Evolutionary conservation across 176 grass and related monocot species (phyloP).

Genomic region (Raddia guianensis): DNA sequence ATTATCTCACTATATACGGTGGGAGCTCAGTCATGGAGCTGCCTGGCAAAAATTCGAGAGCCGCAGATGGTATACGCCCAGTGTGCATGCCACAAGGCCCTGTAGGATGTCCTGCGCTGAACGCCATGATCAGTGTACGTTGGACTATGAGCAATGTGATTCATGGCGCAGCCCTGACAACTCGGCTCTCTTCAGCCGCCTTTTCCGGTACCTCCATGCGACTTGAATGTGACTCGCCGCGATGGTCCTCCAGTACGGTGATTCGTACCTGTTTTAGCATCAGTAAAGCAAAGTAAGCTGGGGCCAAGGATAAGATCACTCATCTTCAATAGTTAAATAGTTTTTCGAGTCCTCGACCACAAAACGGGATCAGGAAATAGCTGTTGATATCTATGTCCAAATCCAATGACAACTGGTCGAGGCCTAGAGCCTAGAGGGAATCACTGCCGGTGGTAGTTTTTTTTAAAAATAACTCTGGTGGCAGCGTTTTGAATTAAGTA

Average conservation of each 20-base stretch:
- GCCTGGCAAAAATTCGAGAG: neutral
- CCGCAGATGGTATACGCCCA: neutral
- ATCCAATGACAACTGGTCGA: neutral
- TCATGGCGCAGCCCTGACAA: conserved; percentile 34
- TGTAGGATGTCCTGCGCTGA: neutral
- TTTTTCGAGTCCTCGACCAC: neutral
- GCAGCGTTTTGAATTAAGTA: neutral
- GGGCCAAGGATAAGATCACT: neutral
- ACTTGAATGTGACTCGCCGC: conserved; percentile 74
- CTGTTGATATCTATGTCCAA: neutral
- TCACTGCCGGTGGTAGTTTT: neutral
- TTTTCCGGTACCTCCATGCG: conserved; percentile 73
- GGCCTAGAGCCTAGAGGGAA: neutral
- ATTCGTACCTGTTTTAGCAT: conserved; percentile 66
- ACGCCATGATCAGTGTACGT: conserved; percentile 21
- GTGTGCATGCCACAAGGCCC: neutral
- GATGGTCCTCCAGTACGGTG: conserved; percentile 69
- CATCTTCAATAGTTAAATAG: neutral
- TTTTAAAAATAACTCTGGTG: too few relatives aligned
- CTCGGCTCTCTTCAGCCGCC: conserved; percentile 49
- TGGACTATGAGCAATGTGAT: conserved; percentile 15
- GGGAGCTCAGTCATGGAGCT: neutral
- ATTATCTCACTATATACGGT: neutral
- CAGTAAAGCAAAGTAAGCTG: neutral
- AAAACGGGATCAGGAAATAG: neutral